phyloP scores from a whole-genome alignment of 352 stramenopile genomes.

The Pythium aphanidermatum region DNA sequence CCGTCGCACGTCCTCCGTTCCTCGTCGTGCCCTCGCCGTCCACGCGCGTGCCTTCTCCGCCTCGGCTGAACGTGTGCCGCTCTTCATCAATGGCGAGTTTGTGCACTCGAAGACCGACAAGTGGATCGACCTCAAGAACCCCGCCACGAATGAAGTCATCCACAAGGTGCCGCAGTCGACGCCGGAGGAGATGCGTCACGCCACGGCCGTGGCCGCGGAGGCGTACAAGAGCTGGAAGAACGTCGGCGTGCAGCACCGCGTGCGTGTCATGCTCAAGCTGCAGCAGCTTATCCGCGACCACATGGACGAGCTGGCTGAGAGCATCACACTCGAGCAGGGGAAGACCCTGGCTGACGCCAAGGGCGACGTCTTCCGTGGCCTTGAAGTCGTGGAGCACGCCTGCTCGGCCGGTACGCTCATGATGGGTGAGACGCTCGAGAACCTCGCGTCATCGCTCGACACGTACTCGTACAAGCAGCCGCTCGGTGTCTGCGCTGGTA shows the following conservation, averaged over 20 bases:
- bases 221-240: slow-evolving; percentile 93
- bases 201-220: slow-evolving; percentile 61
- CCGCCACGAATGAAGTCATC: slow-evolving; percentile 88
- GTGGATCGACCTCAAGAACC: slow-evolving; percentile 91
- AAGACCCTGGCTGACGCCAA: slow-evolving; percentile 93
- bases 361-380: slow-evolving; percentile 96
- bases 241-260: slow-evolving; percentile 90
- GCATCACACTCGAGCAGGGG: slow-evolving; percentile 92
- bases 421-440: slow-evolving; percentile 94
- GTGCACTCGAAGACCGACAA: slow-evolving; percentile 88
- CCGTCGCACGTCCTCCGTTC: slow-evolving; percentile 6
- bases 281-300: slow-evolving; percentile 93
- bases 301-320: slow-evolving; percentile 92
- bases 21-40: slow-evolving; percentile 2
- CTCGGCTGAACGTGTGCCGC: slow-evolving; percentile 34
- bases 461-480: slow-evolving; percentile 96
- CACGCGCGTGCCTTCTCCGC: slow-evolving; percentile 10
- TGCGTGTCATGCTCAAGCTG: slow-evolving; percentile 95
- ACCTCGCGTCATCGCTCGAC: slow-evolving; percentile 90
- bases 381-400: slow-evolving; percentile 84
- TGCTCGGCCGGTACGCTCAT: slow-evolving; percentile 79
- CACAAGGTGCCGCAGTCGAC: slow-evolving; percentile 84
- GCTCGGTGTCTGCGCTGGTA: slow-evolving; percentile 91
- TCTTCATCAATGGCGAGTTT: slow-evolving; percentile 93
- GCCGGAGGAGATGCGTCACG: slow-evolving; percentile 80